A percentile compares a stretch with the other conserved stretches of the same genome.
phyloP scores from a whole-genome alignment of 768 basidiomycete species.

The Cystobasidium ongulense region DNA sequence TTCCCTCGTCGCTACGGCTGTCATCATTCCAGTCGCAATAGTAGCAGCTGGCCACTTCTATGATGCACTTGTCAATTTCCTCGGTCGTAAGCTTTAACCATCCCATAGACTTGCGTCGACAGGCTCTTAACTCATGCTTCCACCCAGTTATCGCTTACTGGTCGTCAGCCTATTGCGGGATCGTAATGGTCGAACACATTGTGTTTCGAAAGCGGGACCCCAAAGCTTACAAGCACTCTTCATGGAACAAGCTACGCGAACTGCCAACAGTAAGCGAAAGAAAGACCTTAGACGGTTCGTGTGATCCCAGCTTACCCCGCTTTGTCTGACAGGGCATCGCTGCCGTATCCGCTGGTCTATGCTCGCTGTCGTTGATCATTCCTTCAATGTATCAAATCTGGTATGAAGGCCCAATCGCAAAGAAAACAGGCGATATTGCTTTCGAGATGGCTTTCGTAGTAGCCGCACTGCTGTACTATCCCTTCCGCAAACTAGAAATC shows the following conservation, averaged over 20 bases:
- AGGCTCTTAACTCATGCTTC: slow-evolving; percentile 46
- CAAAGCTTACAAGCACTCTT: slow-evolving; percentile 46
- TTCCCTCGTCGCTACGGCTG: slow-evolving; percentile 38
- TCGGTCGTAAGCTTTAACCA: neutral
- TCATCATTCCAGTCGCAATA: slow-evolving; percentile 28
- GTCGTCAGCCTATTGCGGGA: slow-evolving; percentile 52
- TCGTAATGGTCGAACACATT: slow-evolving; percentile 53
- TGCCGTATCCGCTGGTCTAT: slow-evolving; percentile 44
- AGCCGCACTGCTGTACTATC: slow-evolving; percentile 37
- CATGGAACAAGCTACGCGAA: slow-evolving; percentile 44
- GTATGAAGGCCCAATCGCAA: slow-evolving; percentile 43
- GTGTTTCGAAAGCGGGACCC: slow-evolving; percentile 49
- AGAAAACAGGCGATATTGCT: slow-evolving; percentile 46
- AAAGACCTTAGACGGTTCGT: too few relatives aligned
- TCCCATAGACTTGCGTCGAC: neutral
- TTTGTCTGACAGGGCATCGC: slow-evolving; percentile 42
- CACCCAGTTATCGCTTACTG: slow-evolving; percentile 47
- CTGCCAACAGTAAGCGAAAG: slow-evolving; percentile 45
- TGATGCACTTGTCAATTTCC: neutral
- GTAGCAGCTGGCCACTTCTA: neutral
- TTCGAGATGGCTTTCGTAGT: slow-evolving; percentile 46
- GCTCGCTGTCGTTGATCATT: slow-evolving; percentile 47
- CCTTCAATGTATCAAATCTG: slow-evolving; percentile 46
- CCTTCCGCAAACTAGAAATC: slow-evolving; percentile 15
- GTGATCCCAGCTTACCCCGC: neutral